Base-by-base conservation (phyloP, 2,329 filamentous ascomycete genomes). In the Juglanconis sp. region DNA sequence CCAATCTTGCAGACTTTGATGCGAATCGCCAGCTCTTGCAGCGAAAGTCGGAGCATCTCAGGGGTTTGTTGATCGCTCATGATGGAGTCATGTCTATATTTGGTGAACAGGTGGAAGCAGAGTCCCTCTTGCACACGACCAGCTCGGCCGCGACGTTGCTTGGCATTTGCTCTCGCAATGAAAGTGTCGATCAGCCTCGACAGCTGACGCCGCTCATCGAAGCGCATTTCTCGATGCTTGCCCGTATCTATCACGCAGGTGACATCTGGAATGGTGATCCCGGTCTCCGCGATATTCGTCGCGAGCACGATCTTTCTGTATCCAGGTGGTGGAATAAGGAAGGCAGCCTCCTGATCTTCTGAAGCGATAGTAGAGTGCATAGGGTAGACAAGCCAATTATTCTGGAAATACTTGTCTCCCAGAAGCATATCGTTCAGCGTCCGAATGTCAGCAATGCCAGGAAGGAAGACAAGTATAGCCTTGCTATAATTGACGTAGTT, bases 1-100 rank as follows among this genome's bases (percentile, higher is more conserved):
- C 95, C 95, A 48, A 99, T 84, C 70, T 96, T 96, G 79, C 94
- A 99, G 50, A 97, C 96, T 76, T 99, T 99, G 65, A 98, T 93
- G 8, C 95, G 87, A 71, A 99, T 93, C 5, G 96, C 92, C 10
- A 99, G 80, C 70, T 99, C 95, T 73, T 99, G 95, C 10, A 99
- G 79, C 0, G 95, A 97, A 4, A 99, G 79, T 0, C 95, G 89
- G 46, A 99, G 85, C 87, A 99, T 96, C 73, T 99, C 95, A 0
- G 95, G 96, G 0, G 92, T 96, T 76, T 98, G 95, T 70, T 97
- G 92, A 63, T 96, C 92, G 54, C 87, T 87, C 83, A 98, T 92
- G 67, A 89, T 72, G 60, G 86, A 85, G 70, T 98, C 93, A 70
- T 97, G 92, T 7, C 94, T 86, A 68, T 92, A 85, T 68, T 89